phyloP scores from a whole-genome alignment of 768 basidiomycete species.

The Tulasnella sp. region DNA sequence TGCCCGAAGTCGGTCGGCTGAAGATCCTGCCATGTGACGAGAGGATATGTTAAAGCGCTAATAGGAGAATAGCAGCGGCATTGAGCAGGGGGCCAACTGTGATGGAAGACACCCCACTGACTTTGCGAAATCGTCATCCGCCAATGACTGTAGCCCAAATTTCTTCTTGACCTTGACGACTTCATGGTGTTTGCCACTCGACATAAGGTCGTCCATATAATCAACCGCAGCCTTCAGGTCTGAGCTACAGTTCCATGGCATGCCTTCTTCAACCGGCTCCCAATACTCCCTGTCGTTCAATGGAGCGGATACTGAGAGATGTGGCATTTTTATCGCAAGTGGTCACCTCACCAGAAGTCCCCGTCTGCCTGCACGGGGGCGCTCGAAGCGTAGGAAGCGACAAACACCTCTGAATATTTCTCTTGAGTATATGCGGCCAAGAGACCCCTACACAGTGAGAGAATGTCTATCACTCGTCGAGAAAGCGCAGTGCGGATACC shows the following conservation, averaged over 20 bases:
- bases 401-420: constrained; percentile 26
- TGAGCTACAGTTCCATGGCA: constrained; percentile 32
- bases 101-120: not conserved
- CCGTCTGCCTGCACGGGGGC: constrained; percentile 30
- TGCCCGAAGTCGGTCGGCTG: not conserved
- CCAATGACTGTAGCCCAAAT: not conserved
- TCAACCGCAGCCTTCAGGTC: constrained; percentile 18
- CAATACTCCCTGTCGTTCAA: constrained; percentile 18
- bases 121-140: not conserved
- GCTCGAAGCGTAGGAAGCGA: constrained; percentile 23
- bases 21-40: constrained; percentile 22
- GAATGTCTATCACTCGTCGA: no score
- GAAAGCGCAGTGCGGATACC: no score
- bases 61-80: no score
- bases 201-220: not conserved
- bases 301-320: not conserved
- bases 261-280: constrained; percentile 21
- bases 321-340: no score
- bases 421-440: constrained; percentile 20
- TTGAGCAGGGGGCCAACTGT: not conserved
- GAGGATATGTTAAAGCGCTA: constrained; percentile 23
- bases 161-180: no score
- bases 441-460: not conserved
- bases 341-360: constrained; percentile 10
- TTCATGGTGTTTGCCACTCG: not conserved